Base-by-base conservation (phyloP, 148 eudicot species). In the Bassia scoparia region DNA sequence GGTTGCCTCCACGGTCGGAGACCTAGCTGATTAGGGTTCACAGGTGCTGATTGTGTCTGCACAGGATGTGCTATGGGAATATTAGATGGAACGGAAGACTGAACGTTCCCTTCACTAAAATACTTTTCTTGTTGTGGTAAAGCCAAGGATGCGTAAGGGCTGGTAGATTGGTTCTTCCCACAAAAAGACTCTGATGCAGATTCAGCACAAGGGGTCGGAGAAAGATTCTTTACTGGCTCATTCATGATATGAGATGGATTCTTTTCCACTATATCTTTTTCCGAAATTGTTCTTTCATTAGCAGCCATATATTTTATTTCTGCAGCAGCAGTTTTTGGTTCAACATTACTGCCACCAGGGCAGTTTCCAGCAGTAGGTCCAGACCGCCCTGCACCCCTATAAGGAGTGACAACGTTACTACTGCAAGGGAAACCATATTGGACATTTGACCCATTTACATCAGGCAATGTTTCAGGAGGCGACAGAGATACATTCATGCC, bases 71-170 rank as follows among this genome's bases (percentile, higher is more conserved):
- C 56, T 38, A 62, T 46, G 60, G 59, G 41, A 8, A 61, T 49
- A 49, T 48, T 73, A 33, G 76, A 34, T 60, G 59, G 58, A 37
- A 14, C 43, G 15, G 34, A 68, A 46, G 56, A 48, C 44, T 49
- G 35, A 1, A 48, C 17, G 35, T 46, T 21, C 26, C 26, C 70
- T 35, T 17, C 26, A 35, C 48, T 74, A 13, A 27, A 49, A 16
- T 68, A 61, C 29, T 74, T 74, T 34, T 21, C 76, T 52, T 35
- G 70, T 53, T 64, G 49, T 61, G 68, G 60, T 34, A n/a, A 33
- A n/a, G 17, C 59, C 15, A 24, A 63, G 67, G 35, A 73, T 21
- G 34, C 21, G 27, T 21, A 55, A 10, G 74, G 24, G 66, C 55
- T 71, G 31, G 74, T 21, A 63, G 16, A 34, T 12, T 38, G 24